Conservation (phyloP, 805 yeast genomes). For the Yamadazyma scolyti region DNA sequence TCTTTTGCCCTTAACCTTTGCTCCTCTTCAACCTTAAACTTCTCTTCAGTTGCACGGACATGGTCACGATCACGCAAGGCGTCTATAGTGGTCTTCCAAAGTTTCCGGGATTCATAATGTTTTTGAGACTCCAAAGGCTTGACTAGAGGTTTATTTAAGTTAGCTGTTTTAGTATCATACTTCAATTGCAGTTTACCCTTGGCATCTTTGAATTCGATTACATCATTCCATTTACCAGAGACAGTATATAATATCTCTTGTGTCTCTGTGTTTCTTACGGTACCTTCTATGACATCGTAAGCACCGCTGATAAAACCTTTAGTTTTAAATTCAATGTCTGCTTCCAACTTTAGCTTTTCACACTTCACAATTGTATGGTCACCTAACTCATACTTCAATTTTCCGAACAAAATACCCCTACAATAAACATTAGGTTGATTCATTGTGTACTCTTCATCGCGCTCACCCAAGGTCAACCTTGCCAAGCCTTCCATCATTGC, state of each 20-base stretch:
- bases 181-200: constrained; percentile 45
- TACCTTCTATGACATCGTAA: constrained; percentile 85
- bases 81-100: constrained; percentile 80
- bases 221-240: constrained; percentile 91
- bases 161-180: constrained; percentile 47
- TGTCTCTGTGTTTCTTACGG: constrained; percentile 43
- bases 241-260: constrained; percentile 58
- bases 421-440: constrained; percentile 97
- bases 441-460: constrained; percentile 68
- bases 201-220: constrained; percentile 56
- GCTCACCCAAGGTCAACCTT: constrained; percentile 62
- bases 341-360: constrained; percentile 51
- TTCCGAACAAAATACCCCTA: constrained; percentile 88
- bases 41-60: constrained; percentile 80
- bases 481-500: constrained; percentile 95
- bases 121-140: constrained; percentile 81
- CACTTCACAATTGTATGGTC: constrained; percentile 83
- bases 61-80: constrained; percentile 84
- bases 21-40: constrained; percentile 79
- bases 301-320: constrained; percentile 93
- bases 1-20: constrained; percentile 74
- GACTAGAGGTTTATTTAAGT: constrained; percentile 59
- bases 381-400: constrained; percentile 85
- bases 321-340: constrained; percentile 89
- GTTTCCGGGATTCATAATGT: constrained; percentile 69